Evolutionary conservation across 768 basidiomycete species (phyloP).

Genomic region (Agrocybe praecox): DNA sequence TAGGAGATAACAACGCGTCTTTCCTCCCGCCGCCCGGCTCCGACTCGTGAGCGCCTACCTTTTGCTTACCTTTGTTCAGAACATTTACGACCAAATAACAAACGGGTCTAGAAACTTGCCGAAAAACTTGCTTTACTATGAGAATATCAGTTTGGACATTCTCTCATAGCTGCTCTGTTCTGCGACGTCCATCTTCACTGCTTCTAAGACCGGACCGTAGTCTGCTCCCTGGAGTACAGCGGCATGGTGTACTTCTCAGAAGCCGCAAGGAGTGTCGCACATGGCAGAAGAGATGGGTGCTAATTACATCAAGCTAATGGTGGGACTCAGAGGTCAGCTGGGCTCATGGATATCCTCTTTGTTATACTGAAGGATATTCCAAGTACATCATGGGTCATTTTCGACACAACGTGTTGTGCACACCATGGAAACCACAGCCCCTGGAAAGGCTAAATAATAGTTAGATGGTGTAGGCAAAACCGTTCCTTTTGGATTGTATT

Average conservation of each 20-base stretch:
- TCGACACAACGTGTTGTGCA: background rate
- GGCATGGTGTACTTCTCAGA: background rate
- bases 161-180: too few species aligned
- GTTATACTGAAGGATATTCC: background rate
- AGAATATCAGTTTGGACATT: too few species aligned
- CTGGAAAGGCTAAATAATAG: background rate
- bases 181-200: too few species aligned
- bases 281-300: background rate
- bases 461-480: background rate
- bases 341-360: background rate
- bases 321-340: background rate
- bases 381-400: background rate
- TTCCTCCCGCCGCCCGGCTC: too few species aligned
- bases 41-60: too few species aligned
- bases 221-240: background rate
- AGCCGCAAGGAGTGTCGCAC: background rate
- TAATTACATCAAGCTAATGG: background rate
- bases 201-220: too few species aligned
- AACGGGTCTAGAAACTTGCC: too few species aligned
- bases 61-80: too few species aligned
- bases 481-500: background rate
- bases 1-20: background rate
- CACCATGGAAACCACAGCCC: background rate
- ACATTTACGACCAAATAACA: too few species aligned
- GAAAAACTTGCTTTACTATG: too few species aligned